phyloP scores from a whole-genome alignment of 768 basidiomycete genomes.

The Lentinula boryana region DNA sequence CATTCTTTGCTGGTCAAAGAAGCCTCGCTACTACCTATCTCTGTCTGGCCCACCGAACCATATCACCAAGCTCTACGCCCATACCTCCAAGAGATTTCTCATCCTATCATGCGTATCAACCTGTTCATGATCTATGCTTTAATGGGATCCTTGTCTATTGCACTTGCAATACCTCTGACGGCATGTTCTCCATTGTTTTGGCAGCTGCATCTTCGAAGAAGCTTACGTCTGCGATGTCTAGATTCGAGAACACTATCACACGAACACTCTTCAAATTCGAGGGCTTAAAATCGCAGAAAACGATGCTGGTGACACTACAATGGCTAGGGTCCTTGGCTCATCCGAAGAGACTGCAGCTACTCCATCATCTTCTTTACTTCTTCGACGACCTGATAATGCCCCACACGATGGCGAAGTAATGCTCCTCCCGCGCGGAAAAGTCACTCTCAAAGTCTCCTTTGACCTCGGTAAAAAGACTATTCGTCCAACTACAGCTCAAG shows the following conservation, averaged over 20 bases:
- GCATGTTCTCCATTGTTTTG: neutral
- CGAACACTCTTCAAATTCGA: too few relatives aligned
- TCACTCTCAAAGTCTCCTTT: neutral
- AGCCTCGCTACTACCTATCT: neutral
- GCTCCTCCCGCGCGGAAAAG: neutral
- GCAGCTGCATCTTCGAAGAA: neutral
- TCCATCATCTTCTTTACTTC: neutral
- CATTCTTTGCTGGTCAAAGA: neutral
- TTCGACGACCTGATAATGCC: neutral
- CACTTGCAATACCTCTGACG: neutral
- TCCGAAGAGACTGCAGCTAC: neutral
- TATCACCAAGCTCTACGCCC: too few relatives aligned
- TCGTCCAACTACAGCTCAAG: neutral
- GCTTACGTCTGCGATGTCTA: neutral
- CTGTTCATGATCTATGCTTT: neutral
- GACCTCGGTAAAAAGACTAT: neutral
- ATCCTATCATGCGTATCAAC: neutral
- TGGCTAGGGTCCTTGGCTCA: too few relatives aligned
- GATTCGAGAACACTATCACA: neutral
- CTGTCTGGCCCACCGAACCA: too few relatives aligned
- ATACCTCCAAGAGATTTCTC: neutral
- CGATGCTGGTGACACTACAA: too few relatives aligned
- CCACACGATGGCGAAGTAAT: neutral
- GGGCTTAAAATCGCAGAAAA: too few relatives aligned
- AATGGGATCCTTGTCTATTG: neutral